Percentiles rank a stretch among this genome's conserved stretches.
These are phyloP conservation scores for Chondrostereum purpureum DNA, from an alignment of 1,284 basidiomycete species.

Conservation along the genomic window DNA sequence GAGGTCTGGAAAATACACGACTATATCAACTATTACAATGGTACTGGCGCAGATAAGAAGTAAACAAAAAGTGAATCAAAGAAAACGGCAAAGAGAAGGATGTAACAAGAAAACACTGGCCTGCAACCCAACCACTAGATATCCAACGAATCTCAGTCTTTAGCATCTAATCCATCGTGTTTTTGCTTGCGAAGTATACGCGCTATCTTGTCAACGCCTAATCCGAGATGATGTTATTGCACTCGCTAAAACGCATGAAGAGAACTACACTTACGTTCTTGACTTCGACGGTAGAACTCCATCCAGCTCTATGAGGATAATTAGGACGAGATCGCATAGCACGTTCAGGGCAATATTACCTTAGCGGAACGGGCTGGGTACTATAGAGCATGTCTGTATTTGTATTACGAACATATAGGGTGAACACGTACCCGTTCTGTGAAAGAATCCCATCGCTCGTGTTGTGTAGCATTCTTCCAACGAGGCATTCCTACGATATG, in stretches of 20 bases:
- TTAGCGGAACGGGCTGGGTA: conserved; percentile 46
- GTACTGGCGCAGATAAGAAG: no score
- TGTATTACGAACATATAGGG: background rate
- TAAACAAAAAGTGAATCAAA: no score
- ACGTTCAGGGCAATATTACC: no score
- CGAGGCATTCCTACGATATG: conserved; percentile 42
- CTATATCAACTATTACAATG: no score
- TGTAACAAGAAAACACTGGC: no score
- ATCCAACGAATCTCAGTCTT: no score
- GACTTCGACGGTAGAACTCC: conserved; percentile 48
- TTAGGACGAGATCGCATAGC: no score
- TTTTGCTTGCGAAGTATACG: conserved; percentile 25
- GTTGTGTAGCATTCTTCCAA: conserved; percentile 35
- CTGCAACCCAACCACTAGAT: no score
- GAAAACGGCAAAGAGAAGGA: no score
- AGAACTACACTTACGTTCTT: conserved; percentile 31
- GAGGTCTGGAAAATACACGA: no score
- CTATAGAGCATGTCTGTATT: conserved; percentile 18
- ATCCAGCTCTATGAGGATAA: conserved; percentile 44
- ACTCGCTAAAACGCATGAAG: background rate
- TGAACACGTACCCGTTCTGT: conserved; percentile 34
- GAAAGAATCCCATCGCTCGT: conserved; percentile 49
- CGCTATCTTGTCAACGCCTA: conserved; percentile 31
- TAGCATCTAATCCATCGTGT: no score
- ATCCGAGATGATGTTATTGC: conserved; percentile 1